phyloP scores from a whole-genome alignment of 108 stramenopile species.

The Asterionellopsis glacialis region DNA sequence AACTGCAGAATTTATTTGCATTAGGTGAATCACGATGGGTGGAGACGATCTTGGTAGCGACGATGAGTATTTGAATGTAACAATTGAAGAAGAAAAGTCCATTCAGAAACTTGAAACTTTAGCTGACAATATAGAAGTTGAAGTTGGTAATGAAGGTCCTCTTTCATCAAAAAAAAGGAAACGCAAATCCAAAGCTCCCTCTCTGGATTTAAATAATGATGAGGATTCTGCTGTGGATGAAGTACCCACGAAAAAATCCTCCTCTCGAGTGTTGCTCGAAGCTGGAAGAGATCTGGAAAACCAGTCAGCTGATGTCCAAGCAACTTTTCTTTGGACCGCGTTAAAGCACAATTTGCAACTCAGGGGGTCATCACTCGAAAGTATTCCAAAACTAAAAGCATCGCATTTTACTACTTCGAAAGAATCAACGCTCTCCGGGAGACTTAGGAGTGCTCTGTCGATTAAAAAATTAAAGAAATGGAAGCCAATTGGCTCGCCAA shows the following conservation, averaged over 20 bases:
- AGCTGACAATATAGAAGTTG: slow-evolving; percentile 12
- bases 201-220: no score
- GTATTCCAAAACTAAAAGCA: background rate
- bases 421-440: slow-evolving; percentile 2
- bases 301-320: slow-evolving; percentile 15
- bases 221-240: slow-evolving; percentile 1
- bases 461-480: slow-evolving; percentile 68
- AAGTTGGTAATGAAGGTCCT: background rate
- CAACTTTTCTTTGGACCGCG: slow-evolving; percentile 15
- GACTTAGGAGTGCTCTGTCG: slow-evolving; percentile 8
- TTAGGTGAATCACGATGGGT: slow-evolving; percentile 34
- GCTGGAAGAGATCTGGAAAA: slow-evolving; percentile 41
- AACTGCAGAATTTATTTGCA: no score
- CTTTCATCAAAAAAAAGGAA: background rate
- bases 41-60: slow-evolving; percentile 83
- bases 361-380: background rate
- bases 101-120: slow-evolving; percentile 10
- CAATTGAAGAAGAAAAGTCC: slow-evolving; percentile 18
- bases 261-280: slow-evolving; percentile 28
- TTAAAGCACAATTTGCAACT: slow-evolving; percentile 10
- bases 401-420: slow-evolving; percentile 19
- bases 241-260: slow-evolving; percentile 12
- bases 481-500: slow-evolving; percentile 48
- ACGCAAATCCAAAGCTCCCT: background rate
- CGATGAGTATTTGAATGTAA: slow-evolving; percentile 60